These are phyloP conservation scores for Escovopsis sp. DNA, from an alignment of 2,329 filamentous ascomycete species.

Conservation along the genomic window DNA sequence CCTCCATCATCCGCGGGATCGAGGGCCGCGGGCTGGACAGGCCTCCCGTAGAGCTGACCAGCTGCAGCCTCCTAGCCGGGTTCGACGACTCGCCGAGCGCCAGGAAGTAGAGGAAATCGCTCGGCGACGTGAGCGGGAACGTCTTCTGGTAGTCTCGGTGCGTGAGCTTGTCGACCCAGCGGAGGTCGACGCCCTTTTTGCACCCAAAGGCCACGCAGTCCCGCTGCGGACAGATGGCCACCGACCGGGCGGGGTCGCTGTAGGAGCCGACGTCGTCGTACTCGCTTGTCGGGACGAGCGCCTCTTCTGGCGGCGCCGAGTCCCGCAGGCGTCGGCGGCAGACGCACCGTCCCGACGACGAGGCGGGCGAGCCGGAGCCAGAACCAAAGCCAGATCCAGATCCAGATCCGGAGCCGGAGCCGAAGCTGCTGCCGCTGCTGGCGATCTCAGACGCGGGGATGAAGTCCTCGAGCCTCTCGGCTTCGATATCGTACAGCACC, in stretches of 20 bases:
- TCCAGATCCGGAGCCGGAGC: no score
- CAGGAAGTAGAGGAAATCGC: slow-evolving; percentile 45
- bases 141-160: slow-evolving; percentile 35
- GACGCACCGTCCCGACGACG: slow-evolving; percentile 7
- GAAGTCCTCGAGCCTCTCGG: slow-evolving; percentile 5
- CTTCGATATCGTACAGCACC: slow-evolving; percentile 41
- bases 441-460: slow-evolving; percentile 5
- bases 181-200: slow-evolving; percentile 45
- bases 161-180: slow-evolving; percentile 36
- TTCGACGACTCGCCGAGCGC: slow-evolving; percentile 34
- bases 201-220: slow-evolving; percentile 53
- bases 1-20: slow-evolving; percentile 9
- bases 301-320: slow-evolving; percentile 17
- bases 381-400: slow-evolving; percentile 5
- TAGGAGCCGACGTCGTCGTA: slow-evolving; percentile 40
- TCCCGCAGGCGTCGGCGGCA: slow-evolving; percentile 11
- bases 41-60: slow-evolving; percentile 45
- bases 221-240: slow-evolving; percentile 50
- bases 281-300: slow-evolving; percentile 13
- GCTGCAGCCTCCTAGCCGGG: slow-evolving; percentile 39
- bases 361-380: background rate
- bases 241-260: slow-evolving; percentile 48
- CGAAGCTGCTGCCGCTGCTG: background rate
- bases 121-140: slow-evolving; percentile 40
- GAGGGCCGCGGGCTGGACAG: slow-evolving; percentile 12